Conservation (phyloP, 2,329 filamentous ascomycete species). For the Coniochaeta prunicola region DNA sequence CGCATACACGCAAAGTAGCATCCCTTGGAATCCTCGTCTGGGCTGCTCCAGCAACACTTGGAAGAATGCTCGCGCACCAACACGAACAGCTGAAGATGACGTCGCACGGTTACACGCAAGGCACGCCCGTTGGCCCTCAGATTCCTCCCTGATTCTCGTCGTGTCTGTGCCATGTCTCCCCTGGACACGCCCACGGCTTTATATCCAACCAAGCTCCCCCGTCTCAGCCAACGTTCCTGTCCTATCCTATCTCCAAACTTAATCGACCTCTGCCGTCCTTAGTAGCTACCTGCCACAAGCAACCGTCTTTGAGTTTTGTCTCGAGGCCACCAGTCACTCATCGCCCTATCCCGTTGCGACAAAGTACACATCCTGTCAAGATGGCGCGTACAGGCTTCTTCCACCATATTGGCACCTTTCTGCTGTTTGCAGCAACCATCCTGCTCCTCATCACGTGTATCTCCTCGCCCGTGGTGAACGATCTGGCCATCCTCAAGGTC, state of each 20-base stretch:
- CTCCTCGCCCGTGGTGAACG: slow-evolving; percentile 49
- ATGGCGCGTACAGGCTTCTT: slow-evolving; percentile 44
- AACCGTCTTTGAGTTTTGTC: not conserved
- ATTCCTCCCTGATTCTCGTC: not conserved
- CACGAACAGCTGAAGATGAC: not conserved
- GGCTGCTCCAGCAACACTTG: not conserved
- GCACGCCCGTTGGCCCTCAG: not conserved
- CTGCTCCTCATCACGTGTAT: slow-evolving; percentile 53
- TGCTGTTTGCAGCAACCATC: slow-evolving; percentile 47
- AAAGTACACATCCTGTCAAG: slow-evolving; percentile 1
- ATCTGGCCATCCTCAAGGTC: slow-evolving; percentile 47
- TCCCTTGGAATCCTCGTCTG: not conserved
- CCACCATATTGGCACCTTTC: slow-evolving; percentile 50
- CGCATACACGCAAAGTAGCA: too few species aligned
- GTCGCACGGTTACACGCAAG: slow-evolving; percentile 2
- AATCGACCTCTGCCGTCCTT: not conserved
- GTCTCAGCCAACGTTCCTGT: not conserved
- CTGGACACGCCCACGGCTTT: not conserved
- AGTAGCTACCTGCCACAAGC: not conserved
- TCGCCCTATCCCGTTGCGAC: not conserved
- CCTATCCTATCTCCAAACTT: not conserved
- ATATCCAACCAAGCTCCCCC: not conserved
- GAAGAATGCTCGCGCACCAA: not conserved
- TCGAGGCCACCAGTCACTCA: not conserved
- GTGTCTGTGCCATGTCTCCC: not conserved